These are phyloP conservation scores for Herpomyces periplanetae DNA, from an alignment of 2,329 filamentous ascomycete genomes.

Conservation along the genomic window DNA sequence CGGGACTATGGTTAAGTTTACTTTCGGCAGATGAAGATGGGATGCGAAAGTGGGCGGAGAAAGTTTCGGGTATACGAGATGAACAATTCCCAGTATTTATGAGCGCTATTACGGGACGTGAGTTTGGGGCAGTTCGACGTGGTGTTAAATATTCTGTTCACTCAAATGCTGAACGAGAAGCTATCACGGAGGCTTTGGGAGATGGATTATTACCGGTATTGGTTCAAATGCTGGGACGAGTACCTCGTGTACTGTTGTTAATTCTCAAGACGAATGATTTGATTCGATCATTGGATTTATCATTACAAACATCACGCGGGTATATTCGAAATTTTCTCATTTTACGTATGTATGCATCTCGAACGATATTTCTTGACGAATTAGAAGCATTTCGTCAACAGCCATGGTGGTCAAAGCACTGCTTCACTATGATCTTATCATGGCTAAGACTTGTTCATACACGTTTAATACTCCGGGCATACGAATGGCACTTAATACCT, in stretches of 20 bases:
- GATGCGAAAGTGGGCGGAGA: slow-evolving; percentile 60
- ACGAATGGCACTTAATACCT: no score
- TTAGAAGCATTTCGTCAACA: slow-evolving; percentile 14
- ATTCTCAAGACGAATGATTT: slow-evolving; percentile 95
- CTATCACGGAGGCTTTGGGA: slow-evolving; percentile 44
- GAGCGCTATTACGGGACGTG: slow-evolving; percentile 71
- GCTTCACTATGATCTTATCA: no score
- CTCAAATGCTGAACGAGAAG: slow-evolving; percentile 36
- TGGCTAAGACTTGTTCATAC: no score
- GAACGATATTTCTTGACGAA: slow-evolving; percentile 19
- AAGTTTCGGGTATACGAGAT: slow-evolving; percentile 57
- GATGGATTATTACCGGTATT: slow-evolving; percentile 63
- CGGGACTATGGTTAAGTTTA: slow-evolving; percentile 86
- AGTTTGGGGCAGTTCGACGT: slow-evolving; percentile 31
- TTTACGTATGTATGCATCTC: slow-evolving; percentile 19
- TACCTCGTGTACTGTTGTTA: slow-evolving; percentile 62
- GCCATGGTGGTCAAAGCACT: no score
- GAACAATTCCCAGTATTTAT: slow-evolving; percentile 81
- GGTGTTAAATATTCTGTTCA: slow-evolving; percentile 17
- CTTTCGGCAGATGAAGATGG: slow-evolving; percentile 46
- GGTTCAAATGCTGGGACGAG: slow-evolving; percentile 48
- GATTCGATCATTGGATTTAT: slow-evolving; percentile 12
- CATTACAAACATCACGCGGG: slow-evolving; percentile 24
- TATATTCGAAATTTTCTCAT: slow-evolving; percentile 21
- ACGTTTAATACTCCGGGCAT: no score